Evolutionary conservation across 1,284 basidiomycete genomes (phyloP).

Genomic region (Marasmius sp.): DNA sequence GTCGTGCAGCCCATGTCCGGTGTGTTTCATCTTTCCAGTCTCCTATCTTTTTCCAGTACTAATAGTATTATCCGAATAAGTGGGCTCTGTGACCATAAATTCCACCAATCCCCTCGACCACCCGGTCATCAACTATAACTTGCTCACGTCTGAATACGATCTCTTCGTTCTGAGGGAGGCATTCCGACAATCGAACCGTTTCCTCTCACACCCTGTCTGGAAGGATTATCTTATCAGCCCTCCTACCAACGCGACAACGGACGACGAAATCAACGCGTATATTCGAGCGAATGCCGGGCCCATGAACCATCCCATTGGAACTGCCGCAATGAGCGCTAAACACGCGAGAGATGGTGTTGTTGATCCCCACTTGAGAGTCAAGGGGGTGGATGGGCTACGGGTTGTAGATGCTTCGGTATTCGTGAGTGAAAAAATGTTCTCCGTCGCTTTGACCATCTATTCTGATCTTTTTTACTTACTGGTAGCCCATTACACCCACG

Average conservation of each 20-base stretch:
- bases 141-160: conserved; percentile 21
- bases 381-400: conserved; percentile 16
- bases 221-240: conserved; percentile 14
- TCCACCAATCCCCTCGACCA: conserved; percentile 25
- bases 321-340: conserved; percentile 14
- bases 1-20: conserved; percentile 15
- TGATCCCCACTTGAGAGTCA: conserved; percentile 19
- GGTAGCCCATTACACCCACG: conserved; percentile 12
- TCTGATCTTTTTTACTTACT: not conserved
- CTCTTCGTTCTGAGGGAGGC: conserved; percentile 14
- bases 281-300: conserved; percentile 11
- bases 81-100: conserved; percentile 10
- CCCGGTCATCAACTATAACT: conserved; percentile 31
- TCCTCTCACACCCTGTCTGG: conserved; percentile 17
- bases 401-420: conserved; percentile 21
- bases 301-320: conserved; percentile 15
- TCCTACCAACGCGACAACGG: conserved; percentile 5
- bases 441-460: not conserved
- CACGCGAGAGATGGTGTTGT: conserved; percentile 16
- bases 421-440: conserved; percentile 7
- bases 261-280: conserved; percentile 13
- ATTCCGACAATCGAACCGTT: conserved; percentile 13
- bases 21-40: conserved; percentile 2
- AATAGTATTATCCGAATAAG: not conserved
- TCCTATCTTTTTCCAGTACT: not conserved